These are phyloP conservation scores for Hysterangium stoloniferum DNA, from an alignment of 768 basidiomycete genomes.

Conservation along the genomic window DNA sequence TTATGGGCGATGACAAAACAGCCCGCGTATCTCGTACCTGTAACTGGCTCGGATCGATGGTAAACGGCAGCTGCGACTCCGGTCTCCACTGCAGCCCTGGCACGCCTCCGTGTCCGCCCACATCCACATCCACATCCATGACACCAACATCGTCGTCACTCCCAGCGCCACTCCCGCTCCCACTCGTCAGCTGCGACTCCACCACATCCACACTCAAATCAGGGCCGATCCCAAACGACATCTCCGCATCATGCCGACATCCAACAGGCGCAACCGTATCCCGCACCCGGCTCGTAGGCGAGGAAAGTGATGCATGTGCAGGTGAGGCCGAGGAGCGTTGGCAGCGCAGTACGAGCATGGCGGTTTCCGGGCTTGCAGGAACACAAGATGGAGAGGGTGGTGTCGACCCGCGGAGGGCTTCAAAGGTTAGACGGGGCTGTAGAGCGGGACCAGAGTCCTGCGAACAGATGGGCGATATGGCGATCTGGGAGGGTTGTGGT, in stretches of 20 bases:
- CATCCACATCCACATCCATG: neutral
- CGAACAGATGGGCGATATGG: too few species aligned
- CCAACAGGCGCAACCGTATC: neutral
- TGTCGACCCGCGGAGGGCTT: too few species aligned
- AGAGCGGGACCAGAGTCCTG: neutral
- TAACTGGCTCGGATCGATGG: conserved; percentile 8
- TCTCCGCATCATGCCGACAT: too few species aligned
- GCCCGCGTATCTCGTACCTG: too few species aligned
- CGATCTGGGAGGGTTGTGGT: too few species aligned
- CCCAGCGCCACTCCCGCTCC: too few species aligned
- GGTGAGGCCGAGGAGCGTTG: neutral
- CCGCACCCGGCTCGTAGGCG: neutral
- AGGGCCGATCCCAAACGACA: too few species aligned
- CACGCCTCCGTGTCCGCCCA: too few species aligned
- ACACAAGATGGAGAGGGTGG: too few species aligned
- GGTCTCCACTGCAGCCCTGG: conserved; percentile 6
- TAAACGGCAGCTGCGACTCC: conserved; percentile 7
- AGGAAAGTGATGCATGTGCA: neutral
- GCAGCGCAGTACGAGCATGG: neutral
- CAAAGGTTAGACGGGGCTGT: too few species aligned
- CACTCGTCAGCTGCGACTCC: neutral
- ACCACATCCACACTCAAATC: neutral
- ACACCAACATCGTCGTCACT: neutral
- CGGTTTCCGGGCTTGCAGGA: too few species aligned
- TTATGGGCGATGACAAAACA: too few species aligned